Percentiles rank a stretch among this genome's conserved stretches.
Conservation (phyloP, 139 green algal genomes). For the Ettlia oleoabundans region DNA sequence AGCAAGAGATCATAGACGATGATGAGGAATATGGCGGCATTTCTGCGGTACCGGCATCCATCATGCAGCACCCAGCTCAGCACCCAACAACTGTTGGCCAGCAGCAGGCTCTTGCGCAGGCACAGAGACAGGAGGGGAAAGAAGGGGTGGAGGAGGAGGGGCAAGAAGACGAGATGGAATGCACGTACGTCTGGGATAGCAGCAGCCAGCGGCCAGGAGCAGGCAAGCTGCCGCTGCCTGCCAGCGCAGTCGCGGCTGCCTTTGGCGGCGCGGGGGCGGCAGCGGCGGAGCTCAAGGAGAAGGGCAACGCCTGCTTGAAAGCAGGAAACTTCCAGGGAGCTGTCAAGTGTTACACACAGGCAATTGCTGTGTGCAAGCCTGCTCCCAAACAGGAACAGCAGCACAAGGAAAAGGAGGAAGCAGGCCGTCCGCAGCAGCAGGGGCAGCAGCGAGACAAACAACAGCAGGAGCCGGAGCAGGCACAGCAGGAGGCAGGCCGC, state of each 20-base stretch:
- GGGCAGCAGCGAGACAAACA: background rate
- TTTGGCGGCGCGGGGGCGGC: background rate
- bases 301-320: constrained; percentile 17
- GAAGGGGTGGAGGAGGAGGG: background rate
- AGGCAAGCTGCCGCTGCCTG: background rate
- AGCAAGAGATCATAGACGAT: constrained; percentile 31
- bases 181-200: constrained; percentile 33
- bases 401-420: too few species aligned
- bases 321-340: background rate
- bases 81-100: too few species aligned
- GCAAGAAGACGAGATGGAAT: background rate
- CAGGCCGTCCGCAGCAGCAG: too few species aligned
- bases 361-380: background rate
- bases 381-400: too few species aligned
- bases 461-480: background rate
- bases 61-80: too few species aligned
- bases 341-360: constrained; percentile 5
- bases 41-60: too few species aligned
- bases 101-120: background rate
- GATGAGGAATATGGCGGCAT: constrained; percentile 16
- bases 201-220: constrained; percentile 7
- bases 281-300: constrained; percentile 31
- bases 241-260: background rate
- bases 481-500: background rate
- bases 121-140: background rate